These are phyloP conservation scores for Balakata baccata DNA, from an alignment of 345 rosid genomes.

Conservation along the genomic window DNA sequence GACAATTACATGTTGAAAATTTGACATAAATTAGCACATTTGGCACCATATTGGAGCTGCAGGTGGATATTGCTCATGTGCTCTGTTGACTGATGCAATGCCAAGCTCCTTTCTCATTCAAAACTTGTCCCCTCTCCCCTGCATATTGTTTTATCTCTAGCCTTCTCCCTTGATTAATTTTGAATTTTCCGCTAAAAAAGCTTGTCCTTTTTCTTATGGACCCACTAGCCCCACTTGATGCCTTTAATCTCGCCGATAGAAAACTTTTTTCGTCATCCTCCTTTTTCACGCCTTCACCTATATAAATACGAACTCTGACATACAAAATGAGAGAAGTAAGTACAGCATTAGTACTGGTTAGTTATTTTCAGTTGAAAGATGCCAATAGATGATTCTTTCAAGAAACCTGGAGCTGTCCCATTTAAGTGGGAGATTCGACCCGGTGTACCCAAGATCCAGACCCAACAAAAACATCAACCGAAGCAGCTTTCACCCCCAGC, in stretches of 20 bases:
- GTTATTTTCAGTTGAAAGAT: constrained; percentile 11
- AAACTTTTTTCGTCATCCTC: neutral
- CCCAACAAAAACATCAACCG: constrained; percentile 6
- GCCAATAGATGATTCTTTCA: constrained; percentile 68
- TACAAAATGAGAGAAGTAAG: neutral
- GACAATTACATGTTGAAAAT: no score
- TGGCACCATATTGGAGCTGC: no score
- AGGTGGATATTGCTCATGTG: neutral
- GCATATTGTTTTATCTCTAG: no score
- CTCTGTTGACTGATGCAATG: no score
- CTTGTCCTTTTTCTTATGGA: neutral
- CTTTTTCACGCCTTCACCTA: neutral
- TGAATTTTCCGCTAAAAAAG: constrained; percentile 14
- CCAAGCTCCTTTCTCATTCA: constrained; percentile 1
- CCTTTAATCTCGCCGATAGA: constrained; percentile 52
- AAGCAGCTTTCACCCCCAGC: constrained; percentile 24
- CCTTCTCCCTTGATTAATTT: neutral
- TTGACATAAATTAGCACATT: no score
- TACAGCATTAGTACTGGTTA: no score
- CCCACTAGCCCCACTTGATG: constrained; percentile 46
- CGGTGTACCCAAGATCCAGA: constrained; percentile 73
- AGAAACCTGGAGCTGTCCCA: constrained; percentile 70
- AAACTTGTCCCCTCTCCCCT: neutral
- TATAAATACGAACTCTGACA: neutral
- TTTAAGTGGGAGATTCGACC: constrained; percentile 99